Evolutionary conservation across 139 green algal species (phyloP).

Genomic region (Monoraphidium neglectum): DNA sequence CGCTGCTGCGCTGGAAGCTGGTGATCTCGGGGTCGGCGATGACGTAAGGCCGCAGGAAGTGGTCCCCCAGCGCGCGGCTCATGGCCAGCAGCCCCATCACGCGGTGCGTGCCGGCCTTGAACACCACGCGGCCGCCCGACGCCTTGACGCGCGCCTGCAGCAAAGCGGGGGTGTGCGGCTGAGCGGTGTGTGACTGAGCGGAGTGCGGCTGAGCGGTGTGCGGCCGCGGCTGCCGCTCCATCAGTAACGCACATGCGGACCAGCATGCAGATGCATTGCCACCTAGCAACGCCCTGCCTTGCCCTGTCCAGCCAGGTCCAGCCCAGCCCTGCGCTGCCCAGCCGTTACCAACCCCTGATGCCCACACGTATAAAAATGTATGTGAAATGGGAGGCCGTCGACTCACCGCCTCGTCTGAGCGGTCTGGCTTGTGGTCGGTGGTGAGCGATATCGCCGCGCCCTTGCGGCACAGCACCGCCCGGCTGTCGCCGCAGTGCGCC

Average conservation of each 20-base stretch:
- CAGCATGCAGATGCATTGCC: not conserved
- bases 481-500: slow-evolving; percentile 48
- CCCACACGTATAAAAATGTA: too few relatives aligned
- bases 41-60: slow-evolving; percentile 60
- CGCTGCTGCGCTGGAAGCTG: slow-evolving; percentile 8
- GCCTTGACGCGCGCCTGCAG: slow-evolving; percentile 46
- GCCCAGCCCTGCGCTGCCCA: not conserved
- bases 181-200: not conserved
- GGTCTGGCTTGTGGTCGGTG: slow-evolving; percentile 63
- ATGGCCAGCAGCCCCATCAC: slow-evolving; percentile 83
- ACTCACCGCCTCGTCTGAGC: slow-evolving; percentile 60
- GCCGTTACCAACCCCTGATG: not conserved
- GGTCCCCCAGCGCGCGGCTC: slow-evolving; percentile 71
- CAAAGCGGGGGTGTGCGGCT: not conserved
- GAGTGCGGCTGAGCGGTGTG: not conserved
- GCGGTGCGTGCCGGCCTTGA: slow-evolving; percentile 51
- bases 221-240: too few relatives aligned
- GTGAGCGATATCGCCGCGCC: slow-evolving; percentile 47
- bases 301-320: not conserved
- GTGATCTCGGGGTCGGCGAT: slow-evolving; percentile 62
- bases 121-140: slow-evolving; percentile 62
- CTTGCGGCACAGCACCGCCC: slow-evolving; percentile 54
- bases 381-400: not conserved
- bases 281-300: not conserved
- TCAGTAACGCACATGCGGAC: not conserved